Conservation (phyloP, 1,284 basidiomycete species). For the Boletus mariae region DNA sequence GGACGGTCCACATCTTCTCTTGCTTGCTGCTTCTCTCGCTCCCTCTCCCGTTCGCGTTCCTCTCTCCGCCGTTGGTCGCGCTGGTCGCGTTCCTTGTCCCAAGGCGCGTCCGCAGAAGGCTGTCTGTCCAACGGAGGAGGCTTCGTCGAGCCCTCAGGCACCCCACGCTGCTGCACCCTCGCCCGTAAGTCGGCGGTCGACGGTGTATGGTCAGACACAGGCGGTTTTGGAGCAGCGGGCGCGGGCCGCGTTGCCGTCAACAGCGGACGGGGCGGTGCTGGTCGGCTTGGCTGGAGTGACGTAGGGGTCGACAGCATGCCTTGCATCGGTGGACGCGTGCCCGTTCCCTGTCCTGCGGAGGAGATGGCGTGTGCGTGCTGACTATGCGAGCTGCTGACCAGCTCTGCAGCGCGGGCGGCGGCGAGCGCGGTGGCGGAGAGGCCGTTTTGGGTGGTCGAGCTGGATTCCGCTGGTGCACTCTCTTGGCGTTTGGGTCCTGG, state of each 20-base stretch:
- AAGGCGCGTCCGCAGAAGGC: conserved; percentile 30
- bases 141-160: conserved; percentile 32
- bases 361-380: conserved; percentile 42
- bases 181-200: conserved; percentile 59
- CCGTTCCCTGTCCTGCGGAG: conserved; percentile 17
- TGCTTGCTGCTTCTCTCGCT: conserved; percentile 26
- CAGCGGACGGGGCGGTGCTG: conserved; percentile 54
- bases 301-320: conserved; percentile 26
- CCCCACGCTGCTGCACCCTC: conserved; percentile 51
- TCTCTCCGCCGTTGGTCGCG: conserved; percentile 28
- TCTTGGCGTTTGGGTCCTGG: conserved; percentile 56
- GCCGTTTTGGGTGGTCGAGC: conserved; percentile 33
- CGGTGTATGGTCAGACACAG: conserved; percentile 52
- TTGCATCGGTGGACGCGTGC: conserved; percentile 32
- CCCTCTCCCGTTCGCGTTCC: conserved; percentile 31
- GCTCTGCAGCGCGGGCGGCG: conserved; percentile 57
- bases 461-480: conserved; percentile 45
- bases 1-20: conserved; percentile 36
- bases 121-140: conserved; percentile 31
- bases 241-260: conserved; percentile 49
- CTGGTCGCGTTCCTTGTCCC: conserved; percentile 34
- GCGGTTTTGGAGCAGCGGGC: conserved; percentile 42
- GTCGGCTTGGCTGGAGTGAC: conserved; percentile 44
- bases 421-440: conserved; percentile 40
- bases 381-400: conserved; percentile 59